phyloP scores from a whole-genome alignment of 2,329 filamentous ascomycete genomes.

The Dothistroma pini region DNA sequence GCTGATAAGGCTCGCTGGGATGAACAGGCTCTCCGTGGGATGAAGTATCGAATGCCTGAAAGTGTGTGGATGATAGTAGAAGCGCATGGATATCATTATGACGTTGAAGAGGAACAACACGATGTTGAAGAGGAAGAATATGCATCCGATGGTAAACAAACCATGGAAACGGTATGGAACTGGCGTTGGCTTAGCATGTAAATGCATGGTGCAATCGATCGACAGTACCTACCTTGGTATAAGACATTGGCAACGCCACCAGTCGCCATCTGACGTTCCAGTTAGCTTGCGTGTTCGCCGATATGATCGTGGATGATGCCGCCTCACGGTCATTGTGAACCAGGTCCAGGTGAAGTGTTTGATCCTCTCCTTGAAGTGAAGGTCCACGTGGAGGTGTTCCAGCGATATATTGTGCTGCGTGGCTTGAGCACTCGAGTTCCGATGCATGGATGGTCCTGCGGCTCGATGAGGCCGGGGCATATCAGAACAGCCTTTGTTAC shows the following conservation, averaged over 20 bases:
- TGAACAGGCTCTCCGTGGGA: conserved; percentile 74
- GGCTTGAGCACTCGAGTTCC: conserved; percentile 15
- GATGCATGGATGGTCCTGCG: background rate
- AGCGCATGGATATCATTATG: conserved; percentile 62
- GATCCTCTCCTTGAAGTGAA: conserved; percentile 54
- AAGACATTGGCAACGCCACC: conserved; percentile 53
- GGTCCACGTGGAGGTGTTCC: conserved; percentile 24
- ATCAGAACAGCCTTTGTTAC: background rate
- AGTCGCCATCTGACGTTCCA: conserved; percentile 60
- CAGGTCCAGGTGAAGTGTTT: conserved; percentile 71
- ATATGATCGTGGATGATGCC: no score
- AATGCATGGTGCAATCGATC: background rate
- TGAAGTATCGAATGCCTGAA: conserved; percentile 70
- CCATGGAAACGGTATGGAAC: conserved; percentile 44
- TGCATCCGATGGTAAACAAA: conserved; percentile 46
- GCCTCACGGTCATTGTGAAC: conserved; percentile 59
- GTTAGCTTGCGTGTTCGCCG: conserved; percentile 2
- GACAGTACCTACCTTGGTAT: conserved; percentile 46
- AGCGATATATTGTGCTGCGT: conserved; percentile 11
- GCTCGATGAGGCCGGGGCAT: background rate
- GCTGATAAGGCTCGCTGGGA: conserved; percentile 65
- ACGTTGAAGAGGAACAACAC: conserved; percentile 68
- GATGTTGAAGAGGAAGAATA: conserved; percentile 49
- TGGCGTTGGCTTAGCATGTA: conserved; percentile 13
- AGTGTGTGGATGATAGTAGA: conserved; percentile 65